These are phyloP conservation scores for Nyctanthes arbortristis DNA, from an alignment of 257 asterid species.

Conservation along the genomic window DNA sequence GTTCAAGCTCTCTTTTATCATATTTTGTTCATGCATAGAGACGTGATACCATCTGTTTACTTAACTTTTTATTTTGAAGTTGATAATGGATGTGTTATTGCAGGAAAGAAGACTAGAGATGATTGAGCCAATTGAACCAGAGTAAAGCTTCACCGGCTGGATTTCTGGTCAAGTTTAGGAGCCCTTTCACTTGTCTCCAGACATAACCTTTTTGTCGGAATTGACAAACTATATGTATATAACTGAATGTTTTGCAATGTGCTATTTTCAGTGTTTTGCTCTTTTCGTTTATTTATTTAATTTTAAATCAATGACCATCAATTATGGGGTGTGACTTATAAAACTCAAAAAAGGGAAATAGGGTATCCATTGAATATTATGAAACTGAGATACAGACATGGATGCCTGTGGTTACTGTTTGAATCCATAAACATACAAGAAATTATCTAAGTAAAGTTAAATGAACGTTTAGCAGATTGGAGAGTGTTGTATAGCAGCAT, in stretches of 20 bases:
- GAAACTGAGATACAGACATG: neutral
- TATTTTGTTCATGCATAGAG: neutral
- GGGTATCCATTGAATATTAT: too few species aligned
- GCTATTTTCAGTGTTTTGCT: neutral
- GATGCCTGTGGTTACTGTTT: neutral
- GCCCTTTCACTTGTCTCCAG: neutral
- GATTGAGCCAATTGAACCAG: neutral
- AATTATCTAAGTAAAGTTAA: conserved; percentile 24
- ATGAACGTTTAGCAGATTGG: conserved; percentile 66
- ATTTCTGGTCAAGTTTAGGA: neutral
- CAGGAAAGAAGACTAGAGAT: neutral
- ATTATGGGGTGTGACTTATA: neutral
- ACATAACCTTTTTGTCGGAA: neutral
- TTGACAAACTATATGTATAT: neutral
- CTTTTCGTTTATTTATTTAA: too few species aligned
- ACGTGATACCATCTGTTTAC: neutral
- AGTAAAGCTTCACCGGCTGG: neutral
- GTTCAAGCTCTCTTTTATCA: neutral
- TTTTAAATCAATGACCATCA: neutral
- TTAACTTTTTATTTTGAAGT: neutral
- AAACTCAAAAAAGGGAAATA: too few species aligned
- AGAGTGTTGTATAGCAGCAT: conserved; percentile 85
- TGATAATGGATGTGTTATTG: neutral
- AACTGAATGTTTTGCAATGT: neutral
- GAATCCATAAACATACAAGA: neutral